Evolutionary conservation across 805 yeast genomes (phyloP).

Genomic region (Sugiyamaella qingdaonensis): DNA sequence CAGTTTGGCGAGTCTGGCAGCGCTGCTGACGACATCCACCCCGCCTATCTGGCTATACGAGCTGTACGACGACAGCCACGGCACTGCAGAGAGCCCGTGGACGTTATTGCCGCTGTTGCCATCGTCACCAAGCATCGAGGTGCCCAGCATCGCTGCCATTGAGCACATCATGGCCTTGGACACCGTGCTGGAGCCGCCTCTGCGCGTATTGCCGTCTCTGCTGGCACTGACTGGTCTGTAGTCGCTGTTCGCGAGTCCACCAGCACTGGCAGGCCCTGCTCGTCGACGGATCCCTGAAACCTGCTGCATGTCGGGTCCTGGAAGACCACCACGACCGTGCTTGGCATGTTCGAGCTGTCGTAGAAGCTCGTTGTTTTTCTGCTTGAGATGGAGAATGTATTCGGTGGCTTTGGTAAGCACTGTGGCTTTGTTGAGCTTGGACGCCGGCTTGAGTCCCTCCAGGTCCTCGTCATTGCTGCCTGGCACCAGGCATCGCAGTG

Average conservation of each 20-base stretch:
- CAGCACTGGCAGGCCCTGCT: too few species aligned
- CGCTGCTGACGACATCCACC: constrained; percentile 2
- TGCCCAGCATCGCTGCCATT: constrained; percentile 36
- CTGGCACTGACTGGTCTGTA: too few species aligned
- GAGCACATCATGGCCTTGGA: constrained; percentile 33
- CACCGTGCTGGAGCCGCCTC: constrained; percentile 6
- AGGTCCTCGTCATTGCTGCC: constrained; percentile 48
- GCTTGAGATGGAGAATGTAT: constrained; percentile 68
- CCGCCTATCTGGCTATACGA: constrained; percentile 10
- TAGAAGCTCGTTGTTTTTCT: constrained; percentile 47
- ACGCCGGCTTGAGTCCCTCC: constrained; percentile 73
- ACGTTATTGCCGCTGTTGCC: constrained; percentile 20
- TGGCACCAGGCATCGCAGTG: constrained; percentile 57
- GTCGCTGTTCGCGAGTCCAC: constrained; percentile 1
- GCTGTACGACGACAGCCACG: constrained; percentile 17
- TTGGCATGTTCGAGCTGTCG: constrained; percentile 50
- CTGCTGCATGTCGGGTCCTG: too few species aligned
- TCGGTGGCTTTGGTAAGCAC: constrained; percentile 75
- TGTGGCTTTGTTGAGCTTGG: constrained; percentile 72
- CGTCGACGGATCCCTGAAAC: too few species aligned
- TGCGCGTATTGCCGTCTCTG: too few species aligned
- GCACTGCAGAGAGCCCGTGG: constrained; percentile 33
- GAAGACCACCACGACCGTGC: not conserved
- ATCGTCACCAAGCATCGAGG: constrained; percentile 26
- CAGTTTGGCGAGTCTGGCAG: constrained; percentile 22